Evolutionary conservation across 2,329 filamentous ascomycete genomes (phyloP).

Genomic region (Clonostachys chloroleuca): DNA sequence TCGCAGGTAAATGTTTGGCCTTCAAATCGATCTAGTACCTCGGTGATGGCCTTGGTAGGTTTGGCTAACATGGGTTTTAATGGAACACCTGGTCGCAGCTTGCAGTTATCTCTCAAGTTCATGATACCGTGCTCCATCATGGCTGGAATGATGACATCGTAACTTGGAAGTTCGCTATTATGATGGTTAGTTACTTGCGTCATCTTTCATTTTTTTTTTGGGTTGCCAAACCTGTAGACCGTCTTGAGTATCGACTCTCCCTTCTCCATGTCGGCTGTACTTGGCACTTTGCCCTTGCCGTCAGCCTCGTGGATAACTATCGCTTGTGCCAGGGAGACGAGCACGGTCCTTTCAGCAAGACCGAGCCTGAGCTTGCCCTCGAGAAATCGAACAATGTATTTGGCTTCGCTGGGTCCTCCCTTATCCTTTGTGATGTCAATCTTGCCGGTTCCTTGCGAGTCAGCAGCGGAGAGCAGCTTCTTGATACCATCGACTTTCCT

Average conservation of each 20-base stretch:
- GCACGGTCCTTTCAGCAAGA: conserved; percentile 85
- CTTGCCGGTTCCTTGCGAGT: conserved; percentile 68
- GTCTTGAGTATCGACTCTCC: conserved; percentile 85
- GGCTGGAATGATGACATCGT: conserved; percentile 89
- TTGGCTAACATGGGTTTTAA: conserved; percentile 99
- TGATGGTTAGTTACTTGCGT: conserved; percentile 20
- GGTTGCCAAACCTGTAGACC: conserved; percentile 69
- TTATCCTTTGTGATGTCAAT: conserved; percentile 91
- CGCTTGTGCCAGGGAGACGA: conserved; percentile 86
- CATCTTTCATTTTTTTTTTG: not conserved
- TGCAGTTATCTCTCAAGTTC: conserved; percentile 79
- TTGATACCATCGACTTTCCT: conserved; percentile 94
- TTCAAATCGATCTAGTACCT: conserved; percentile 95
- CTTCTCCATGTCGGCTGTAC: conserved; percentile 71
- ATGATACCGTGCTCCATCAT: conserved; percentile 84
- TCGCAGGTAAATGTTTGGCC: conserved; percentile 95
- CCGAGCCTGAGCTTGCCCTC: conserved; percentile 93
- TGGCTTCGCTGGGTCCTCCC: conserved; percentile 90
- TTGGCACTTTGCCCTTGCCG: conserved; percentile 65
- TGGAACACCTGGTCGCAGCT: conserved; percentile 87
- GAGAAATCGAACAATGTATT: conserved; percentile 87
- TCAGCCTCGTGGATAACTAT: conserved; percentile 78
- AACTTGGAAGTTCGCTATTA: conserved; percentile 84
- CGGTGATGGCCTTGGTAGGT: conserved; percentile 95
- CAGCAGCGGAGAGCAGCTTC: conserved; percentile 88